Conservation (phyloP, 164 flowering plant genomes). For the Vitis labrusca region DNA sequence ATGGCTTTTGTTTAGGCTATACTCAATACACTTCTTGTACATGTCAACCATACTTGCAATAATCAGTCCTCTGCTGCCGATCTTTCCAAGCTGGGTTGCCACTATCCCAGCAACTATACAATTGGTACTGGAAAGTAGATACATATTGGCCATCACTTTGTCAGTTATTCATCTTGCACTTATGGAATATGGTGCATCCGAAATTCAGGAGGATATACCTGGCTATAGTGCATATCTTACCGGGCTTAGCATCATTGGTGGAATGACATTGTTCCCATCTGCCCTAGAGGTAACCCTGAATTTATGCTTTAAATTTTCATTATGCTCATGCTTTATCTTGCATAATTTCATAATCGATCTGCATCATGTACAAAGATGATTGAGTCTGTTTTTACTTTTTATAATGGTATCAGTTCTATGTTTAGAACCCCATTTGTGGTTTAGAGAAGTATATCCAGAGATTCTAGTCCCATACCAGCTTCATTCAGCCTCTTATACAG, state of each 20-base stretch:
- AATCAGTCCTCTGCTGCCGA: constrained; percentile 74
- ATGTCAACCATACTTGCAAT: constrained; percentile 85
- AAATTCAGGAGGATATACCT: constrained; percentile 85
- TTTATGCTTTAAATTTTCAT: background rate
- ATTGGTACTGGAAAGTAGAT: constrained; percentile 69
- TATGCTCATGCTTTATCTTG: background rate
- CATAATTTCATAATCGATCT: too few species aligned
- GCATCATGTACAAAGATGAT: too few species aligned
- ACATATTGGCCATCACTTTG: constrained; percentile 58
- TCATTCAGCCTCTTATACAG: too few species aligned
- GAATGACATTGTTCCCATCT: constrained; percentile 92
- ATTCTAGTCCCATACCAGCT: too few species aligned
- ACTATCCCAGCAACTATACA: constrained; percentile 78
- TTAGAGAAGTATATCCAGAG: too few species aligned
- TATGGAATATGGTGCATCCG: constrained; percentile 75
- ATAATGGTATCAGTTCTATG: too few species aligned
- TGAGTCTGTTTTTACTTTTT: too few species aligned
- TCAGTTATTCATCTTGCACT: constrained; percentile 65
- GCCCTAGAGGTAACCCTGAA: constrained; percentile 72
- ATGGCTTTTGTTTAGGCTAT: constrained; percentile 89
- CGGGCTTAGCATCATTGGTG: constrained; percentile 95
- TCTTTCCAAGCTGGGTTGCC: constrained; percentile 78
- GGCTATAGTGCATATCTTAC: constrained; percentile 84
- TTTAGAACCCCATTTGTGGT: too few species aligned
- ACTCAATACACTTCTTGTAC: constrained; percentile 78